Conservation (phyloP, 257 asterid genomes). For the Galeopsis tetrahit region DNA sequence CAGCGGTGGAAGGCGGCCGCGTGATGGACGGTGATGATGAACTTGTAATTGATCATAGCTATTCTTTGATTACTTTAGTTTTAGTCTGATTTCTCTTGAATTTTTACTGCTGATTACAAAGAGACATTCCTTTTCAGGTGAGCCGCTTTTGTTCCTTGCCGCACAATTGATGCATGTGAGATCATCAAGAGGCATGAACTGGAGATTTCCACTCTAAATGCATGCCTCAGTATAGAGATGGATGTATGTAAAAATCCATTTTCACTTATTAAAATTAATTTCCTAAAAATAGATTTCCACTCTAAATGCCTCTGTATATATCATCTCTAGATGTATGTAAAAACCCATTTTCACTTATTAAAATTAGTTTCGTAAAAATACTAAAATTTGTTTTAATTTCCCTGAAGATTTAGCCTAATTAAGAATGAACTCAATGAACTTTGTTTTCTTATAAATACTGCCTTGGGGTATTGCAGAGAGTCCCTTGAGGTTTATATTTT, state of each 20-base stretch:
- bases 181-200: slow-evolving; percentile 55
- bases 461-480: not conserved
- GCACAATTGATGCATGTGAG: slow-evolving; percentile 49
- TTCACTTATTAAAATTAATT: not conserved
- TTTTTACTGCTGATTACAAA: not conserved
- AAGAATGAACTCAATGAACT: not conserved
- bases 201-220: slow-evolving; percentile 85
- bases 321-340: slow-evolving; percentile 69
- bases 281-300: not conserved
- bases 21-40: too few species aligned
- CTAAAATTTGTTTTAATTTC: too few species aligned
- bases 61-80: too few species aligned
- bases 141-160: slow-evolving; percentile 76
- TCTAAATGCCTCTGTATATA: slow-evolving; percentile 65
- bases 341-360: not conserved
- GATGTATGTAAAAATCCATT: slow-evolving; percentile 48
- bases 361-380: not conserved
- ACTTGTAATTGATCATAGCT: too few species aligned
- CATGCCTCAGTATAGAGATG: too few species aligned
- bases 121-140: slow-evolving; percentile 48
- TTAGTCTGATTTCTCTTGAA: too few species aligned
- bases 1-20: too few species aligned
- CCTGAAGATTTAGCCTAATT: not conserved
- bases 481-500: not conserved
- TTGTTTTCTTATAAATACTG: not conserved